Evolutionary conservation across 139 green algal genomes (phyloP).

Genomic region (Tetradesmus obliquus): DNA sequence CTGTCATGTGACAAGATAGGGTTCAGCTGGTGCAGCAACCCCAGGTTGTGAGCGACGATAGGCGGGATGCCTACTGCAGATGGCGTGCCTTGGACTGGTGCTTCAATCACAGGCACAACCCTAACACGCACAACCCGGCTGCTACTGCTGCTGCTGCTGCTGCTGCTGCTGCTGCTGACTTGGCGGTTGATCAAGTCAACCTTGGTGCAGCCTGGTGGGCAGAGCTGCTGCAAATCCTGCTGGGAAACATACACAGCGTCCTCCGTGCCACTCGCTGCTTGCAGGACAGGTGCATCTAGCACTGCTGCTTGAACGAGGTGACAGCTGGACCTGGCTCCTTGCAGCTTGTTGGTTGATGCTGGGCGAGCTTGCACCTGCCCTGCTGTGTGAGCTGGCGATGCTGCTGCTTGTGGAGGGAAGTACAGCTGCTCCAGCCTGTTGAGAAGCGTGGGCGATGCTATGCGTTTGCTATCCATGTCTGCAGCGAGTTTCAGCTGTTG

Average conservation of each 20-base stretch:
- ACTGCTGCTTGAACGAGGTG: neutral
- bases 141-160: neutral
- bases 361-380: neutral
- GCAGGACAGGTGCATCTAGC: neutral
- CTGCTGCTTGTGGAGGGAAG: neutral
- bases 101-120: neutral
- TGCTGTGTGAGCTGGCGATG: neutral
- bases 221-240: neutral
- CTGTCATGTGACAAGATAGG: conserved; percentile 41
- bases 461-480: neutral
- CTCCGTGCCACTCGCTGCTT: neutral
- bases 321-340: neutral
- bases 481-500: neutral
- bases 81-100: neutral
- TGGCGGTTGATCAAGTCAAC: neutral
- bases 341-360: neutral
- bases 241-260: conserved; percentile 27
- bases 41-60: conserved; percentile 60
- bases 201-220: neutral
- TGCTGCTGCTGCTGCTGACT: neutral
- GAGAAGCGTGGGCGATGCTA: neutral
- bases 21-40: conserved; percentile 50
- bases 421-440: conserved; percentile 31
- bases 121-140: neutral
- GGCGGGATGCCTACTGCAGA: conserved; percentile 47